phyloP scores from a whole-genome alignment of 2,329 filamentous ascomycete genomes.

The Neodidymelliopsis sp. region DNA sequence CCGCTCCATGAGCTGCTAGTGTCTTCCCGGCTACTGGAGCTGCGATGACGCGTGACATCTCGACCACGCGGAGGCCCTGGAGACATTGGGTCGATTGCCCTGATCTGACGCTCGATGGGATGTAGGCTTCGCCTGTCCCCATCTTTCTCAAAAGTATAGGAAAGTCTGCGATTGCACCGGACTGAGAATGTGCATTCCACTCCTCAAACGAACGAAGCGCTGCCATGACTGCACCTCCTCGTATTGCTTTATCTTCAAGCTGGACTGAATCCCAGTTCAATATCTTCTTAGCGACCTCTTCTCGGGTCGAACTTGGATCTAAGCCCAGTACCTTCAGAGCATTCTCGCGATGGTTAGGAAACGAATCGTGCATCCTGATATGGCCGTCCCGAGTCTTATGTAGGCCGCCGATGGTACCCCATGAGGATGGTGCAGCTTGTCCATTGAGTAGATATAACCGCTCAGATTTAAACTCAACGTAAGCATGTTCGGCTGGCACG shows the following conservation, averaged over 20 bases:
- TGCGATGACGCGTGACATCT: constrained; percentile 55
- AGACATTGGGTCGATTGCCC: constrained; percentile 43
- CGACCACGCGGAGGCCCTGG: constrained; percentile 51
- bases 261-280: constrained; percentile 55
- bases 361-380: constrained; percentile 64
- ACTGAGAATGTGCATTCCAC: constrained; percentile 62
- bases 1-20: constrained; percentile 55
- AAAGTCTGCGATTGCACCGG: constrained; percentile 53
- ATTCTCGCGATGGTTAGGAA: constrained; percentile 59
- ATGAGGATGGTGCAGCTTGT: constrained; percentile 42
- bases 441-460: constrained; percentile 57
- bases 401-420: constrained; percentile 60
- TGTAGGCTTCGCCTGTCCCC: constrained; percentile 18
- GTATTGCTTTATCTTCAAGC: constrained; percentile 57
- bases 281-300: constrained; percentile 52
- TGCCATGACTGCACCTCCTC: constrained; percentile 55
- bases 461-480: constrained; percentile 63
- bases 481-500: constrained; percentile 57
- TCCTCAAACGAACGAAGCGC: constrained; percentile 59
- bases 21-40: constrained; percentile 54
- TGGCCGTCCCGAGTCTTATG: constrained; percentile 61
- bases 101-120: neutral
- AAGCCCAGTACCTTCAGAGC: constrained; percentile 56
- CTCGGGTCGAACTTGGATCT: constrained; percentile 39
- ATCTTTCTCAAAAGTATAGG: constrained; percentile 57